Base-by-base conservation (phyloP, 176 grass and related monocot genomes). In the Ensete ventricosum region DNA sequence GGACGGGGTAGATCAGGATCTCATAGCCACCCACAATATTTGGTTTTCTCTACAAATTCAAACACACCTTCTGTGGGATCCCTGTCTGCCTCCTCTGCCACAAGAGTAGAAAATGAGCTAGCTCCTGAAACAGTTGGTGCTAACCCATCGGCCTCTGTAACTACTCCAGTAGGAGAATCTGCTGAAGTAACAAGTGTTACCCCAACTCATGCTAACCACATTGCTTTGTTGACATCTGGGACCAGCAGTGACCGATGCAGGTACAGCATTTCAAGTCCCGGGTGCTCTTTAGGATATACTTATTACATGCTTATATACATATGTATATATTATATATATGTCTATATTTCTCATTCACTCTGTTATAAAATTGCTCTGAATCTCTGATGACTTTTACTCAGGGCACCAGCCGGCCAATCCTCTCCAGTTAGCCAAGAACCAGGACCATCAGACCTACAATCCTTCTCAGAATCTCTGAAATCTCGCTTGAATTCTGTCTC, bases 401-500 rank as follows among this genome's bases (percentile, higher is more conserved):
- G 78, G 21, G 72, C 80, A 62, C 82, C 81, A 62, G 87, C 89
- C 77, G 87, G 83, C 25, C 90, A 92, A 52, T 85, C 89, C n/a
- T 88, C 87, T 86, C 81, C 87, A 67, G 70, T 80, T 50, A 81
- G 69, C 57, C 82, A 82, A 50, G 89, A 92, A 24, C 82, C 82
- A 80, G 89, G 93, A 13, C 83, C 89, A 73, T 92, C 89, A 0
- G 93, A 96, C 63, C 20, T 90, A n/a, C 89, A 92, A 34, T 85
- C 87, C 55, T 88, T 96, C 48, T 96, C 93, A 27, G 93, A 92
- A 73, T 84, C 93, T 73, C 29, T 96, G 17, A 96, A 96, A 62
- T 96, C 85, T 49, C 89, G 89, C 68, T 64, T 96, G 73, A 92
- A 92, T 83, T 81, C 93, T 24, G 89, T 89, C 65, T 96, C 93